These are phyloP conservation scores for Aspergillus oerlinghausenensis DNA, from an alignment of 2,329 filamentous ascomycete genomes.

Conservation along the genomic window DNA sequence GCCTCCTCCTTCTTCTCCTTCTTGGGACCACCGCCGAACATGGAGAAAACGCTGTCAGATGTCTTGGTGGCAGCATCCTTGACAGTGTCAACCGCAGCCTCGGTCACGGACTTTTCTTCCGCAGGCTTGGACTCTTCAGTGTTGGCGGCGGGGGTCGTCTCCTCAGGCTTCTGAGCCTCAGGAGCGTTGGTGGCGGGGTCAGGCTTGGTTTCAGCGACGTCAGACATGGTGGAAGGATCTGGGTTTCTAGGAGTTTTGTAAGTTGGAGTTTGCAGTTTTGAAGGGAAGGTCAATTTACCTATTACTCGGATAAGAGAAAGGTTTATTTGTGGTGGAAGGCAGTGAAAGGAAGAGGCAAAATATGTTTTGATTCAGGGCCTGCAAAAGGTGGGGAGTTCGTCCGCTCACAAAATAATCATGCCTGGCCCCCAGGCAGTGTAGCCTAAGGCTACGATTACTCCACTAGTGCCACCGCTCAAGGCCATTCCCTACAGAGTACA, in stretches of 20 bases:
- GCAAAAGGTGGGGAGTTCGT: constrained; percentile 20
- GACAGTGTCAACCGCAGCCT: constrained; percentile 32
- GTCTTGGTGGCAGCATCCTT: constrained; percentile 39
- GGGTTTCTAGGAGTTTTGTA: constrained; percentile 8
- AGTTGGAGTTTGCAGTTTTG: constrained; percentile 1
- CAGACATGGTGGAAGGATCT: constrained; percentile 35
- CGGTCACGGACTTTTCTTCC: constrained; percentile 27
- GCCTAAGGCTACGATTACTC: constrained; percentile 12
- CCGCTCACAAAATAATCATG: constrained; percentile 3
- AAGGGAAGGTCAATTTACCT: neutral
- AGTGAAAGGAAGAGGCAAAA: neutral
- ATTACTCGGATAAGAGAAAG: neutral
- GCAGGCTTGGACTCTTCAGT: constrained; percentile 29
- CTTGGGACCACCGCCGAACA: constrained; percentile 97
- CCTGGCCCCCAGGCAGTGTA: constrained; percentile 6
- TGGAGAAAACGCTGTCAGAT: constrained; percentile 73
- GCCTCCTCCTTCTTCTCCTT: constrained; percentile 86
- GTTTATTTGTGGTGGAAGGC: neutral
- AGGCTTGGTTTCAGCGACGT: constrained; percentile 39
- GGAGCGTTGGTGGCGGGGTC: constrained; percentile 40
- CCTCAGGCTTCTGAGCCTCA: constrained; percentile 30
- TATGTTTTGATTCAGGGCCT: neutral
- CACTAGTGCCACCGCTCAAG: constrained; percentile 16
- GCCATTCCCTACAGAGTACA: neutral
- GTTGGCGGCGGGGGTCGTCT: constrained; percentile 28